A percentile compares a stretch with the other conserved stretches of the same genome.
Conservation (phyloP, 1,139 yeast genomes). For the Pneumocystis jirovecii region DNA sequence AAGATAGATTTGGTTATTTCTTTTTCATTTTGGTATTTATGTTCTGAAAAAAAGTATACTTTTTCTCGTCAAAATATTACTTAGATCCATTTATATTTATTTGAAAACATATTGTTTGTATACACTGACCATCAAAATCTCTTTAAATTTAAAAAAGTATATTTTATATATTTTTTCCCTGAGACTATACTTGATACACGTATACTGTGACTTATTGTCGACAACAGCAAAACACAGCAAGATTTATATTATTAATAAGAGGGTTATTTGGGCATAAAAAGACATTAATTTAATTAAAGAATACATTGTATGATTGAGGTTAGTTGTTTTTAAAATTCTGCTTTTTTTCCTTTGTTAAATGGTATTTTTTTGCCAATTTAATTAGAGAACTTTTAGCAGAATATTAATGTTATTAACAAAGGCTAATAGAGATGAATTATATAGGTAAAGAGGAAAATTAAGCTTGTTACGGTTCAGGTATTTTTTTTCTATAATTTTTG, state of each 20-base stretch:
- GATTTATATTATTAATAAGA: not conserved
- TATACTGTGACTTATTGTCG: not conserved
- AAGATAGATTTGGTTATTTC: constrained; percentile 10
- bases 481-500: not conserved
- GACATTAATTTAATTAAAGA: not conserved
- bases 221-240: not conserved
- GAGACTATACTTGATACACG: no score
- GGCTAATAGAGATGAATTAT: not conserved
- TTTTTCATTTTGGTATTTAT: not conserved
- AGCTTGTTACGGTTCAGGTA: not conserved
- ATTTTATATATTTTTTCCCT: not conserved
- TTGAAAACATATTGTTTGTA: not conserved
- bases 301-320: not conserved
- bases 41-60: not conserved
- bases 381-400: not conserved
- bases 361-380: not conserved
- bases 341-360: not conserved
- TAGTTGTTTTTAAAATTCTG: not conserved
- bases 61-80: not conserved
- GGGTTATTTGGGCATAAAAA: not conserved
- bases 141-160: not conserved
- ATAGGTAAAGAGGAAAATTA: not conserved
- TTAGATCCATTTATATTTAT: not conserved
- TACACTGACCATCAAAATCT: not conserved
- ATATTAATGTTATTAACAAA: not conserved